Evolutionary conservation across 106 monocot species (phyloP).

Genomic region (Allium fistulosum): DNA sequence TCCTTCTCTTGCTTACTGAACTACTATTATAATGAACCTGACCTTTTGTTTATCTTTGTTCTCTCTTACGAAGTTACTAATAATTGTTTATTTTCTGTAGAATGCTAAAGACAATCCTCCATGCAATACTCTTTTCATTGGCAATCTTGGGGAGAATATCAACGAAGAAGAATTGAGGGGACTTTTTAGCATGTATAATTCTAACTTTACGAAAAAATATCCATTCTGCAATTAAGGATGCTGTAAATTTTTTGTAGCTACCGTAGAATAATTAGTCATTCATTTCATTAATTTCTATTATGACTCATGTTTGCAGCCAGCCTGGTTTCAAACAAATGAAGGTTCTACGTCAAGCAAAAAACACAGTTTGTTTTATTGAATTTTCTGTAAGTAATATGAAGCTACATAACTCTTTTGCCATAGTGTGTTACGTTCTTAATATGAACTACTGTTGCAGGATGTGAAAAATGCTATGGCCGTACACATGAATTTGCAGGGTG

Average conservation of each 20-base stretch:
- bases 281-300: not conserved
- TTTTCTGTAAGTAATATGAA: constrained; percentile 49
- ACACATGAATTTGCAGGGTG: constrained; percentile 90
- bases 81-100: constrained; percentile 26
- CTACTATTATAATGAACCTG: too few relatives aligned
- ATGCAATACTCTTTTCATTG: constrained; percentile 94
- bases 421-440: not conserved
- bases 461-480: constrained; percentile 65
- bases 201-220: not conserved
- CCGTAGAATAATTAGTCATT: too few relatives aligned
- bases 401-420: not conserved
- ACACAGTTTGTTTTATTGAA: constrained; percentile 98
- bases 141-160: constrained; percentile 91
- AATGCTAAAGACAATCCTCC: constrained; percentile 95
- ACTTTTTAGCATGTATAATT: constrained; percentile 70
- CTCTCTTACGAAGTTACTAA: not conserved
- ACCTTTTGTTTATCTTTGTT: too few relatives aligned
- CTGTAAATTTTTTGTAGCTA: too few relatives aligned
- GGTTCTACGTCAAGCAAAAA: constrained; percentile 84
- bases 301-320: constrained; percentile 46
- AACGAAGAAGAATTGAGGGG: constrained; percentile 78
- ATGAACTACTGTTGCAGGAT: constrained; percentile 49
- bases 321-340: constrained; percentile 99
- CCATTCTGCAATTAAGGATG: not conserved
- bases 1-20: too few relatives aligned